Base-by-base conservation (phyloP, 441 rosid species). In the Jatropha podagrica region DNA sequence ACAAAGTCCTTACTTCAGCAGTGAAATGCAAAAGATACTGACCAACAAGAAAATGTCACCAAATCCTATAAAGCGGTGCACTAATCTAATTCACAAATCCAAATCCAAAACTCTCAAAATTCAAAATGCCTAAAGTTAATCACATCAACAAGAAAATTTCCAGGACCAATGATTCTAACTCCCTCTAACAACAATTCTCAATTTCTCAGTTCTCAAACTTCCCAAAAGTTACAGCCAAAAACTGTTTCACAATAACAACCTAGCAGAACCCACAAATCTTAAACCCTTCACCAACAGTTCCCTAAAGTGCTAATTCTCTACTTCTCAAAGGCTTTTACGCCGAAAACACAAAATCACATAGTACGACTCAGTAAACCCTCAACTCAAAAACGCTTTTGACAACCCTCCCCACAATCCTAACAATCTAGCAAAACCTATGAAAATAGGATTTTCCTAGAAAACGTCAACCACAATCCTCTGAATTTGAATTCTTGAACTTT, bases 241-340 rank as follows among this genome's bases (percentile, higher is more conserved):
- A 7, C 62, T 20, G 44, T 13, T 54, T 42, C 32, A 38, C 38
- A 55, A 58, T 38, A 63, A 69, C 42, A 59, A 40, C 42, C 37
- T 41, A 73, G 46, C 41, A 74, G 65, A 69, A 61, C 37, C 72
- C 74, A 60, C 41, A 74, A 44, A 74, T 71, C 77, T 49, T 55
- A 59, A 81, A 74, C 73, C 83, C 74, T 68, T n/a, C 20, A 41
- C 75, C 32, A 65, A n/a, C 9, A 78, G 37, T 65, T 70, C 78
- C 1, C 51, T 54, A 49, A 52, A 9, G 15, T 44, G 27, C 71
- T 42, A 77, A 52, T 49, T 64, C 66, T 44, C 42, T 64, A 56
- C 23, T 40, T 38, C 46, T 13, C 65, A 44, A n/a, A 66, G 71
- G n/a, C 48, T 12, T 23, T 14, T 17, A 38, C 52, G 56, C 68